Evolutionary conservation across 2,329 filamentous ascomycete species (phyloP).

Genomic region (Phialophora chinensis): DNA sequence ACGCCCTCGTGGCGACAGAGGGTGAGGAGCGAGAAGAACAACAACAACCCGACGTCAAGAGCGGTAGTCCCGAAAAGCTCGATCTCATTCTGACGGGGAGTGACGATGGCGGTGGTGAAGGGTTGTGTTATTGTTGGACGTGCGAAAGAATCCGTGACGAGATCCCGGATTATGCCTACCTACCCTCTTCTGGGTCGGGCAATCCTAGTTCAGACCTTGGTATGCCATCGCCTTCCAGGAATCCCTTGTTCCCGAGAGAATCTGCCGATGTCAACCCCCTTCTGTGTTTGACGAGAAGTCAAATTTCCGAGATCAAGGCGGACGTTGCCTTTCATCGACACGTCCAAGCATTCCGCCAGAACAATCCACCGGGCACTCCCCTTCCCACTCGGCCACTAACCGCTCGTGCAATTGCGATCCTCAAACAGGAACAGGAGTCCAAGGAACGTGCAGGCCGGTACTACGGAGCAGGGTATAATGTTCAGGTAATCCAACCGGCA

Average conservation of each 20-base stretch:
- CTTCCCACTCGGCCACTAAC: slow-evolving; percentile 14
- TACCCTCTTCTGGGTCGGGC: neutral
- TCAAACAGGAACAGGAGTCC: slow-evolving; percentile 8
- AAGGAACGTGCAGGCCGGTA: slow-evolving; percentile 15
- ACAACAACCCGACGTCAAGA: neutral
- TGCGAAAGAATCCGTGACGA: slow-evolving; percentile 35
- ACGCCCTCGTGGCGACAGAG: neutral
- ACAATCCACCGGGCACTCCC: slow-evolving; percentile 8
- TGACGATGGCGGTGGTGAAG: neutral
- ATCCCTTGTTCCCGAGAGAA: neutral
- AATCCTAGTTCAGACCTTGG: neutral
- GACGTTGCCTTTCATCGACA: slow-evolving; percentile 18
- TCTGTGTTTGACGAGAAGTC: slow-evolving; percentile 8
- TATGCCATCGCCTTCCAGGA: neutral
- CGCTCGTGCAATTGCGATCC: slow-evolving; percentile 6
- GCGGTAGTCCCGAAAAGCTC: neutral
- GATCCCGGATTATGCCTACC: neutral
- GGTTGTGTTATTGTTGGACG: slow-evolving; percentile 30
- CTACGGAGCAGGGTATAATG: slow-evolving; percentile 11
- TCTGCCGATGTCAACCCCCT: slow-evolving; percentile 4
- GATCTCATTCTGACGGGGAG: neutral
- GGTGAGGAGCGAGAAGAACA: neutral
- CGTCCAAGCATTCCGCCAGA: slow-evolving; percentile 14
- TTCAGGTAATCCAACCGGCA: slow-evolving; percentile 15
- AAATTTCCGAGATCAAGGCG: slow-evolving; percentile 16